Evolutionary conservation across 208 protist genomes (phyloP).

Genomic region (Crithidia fasciculata): DNA sequence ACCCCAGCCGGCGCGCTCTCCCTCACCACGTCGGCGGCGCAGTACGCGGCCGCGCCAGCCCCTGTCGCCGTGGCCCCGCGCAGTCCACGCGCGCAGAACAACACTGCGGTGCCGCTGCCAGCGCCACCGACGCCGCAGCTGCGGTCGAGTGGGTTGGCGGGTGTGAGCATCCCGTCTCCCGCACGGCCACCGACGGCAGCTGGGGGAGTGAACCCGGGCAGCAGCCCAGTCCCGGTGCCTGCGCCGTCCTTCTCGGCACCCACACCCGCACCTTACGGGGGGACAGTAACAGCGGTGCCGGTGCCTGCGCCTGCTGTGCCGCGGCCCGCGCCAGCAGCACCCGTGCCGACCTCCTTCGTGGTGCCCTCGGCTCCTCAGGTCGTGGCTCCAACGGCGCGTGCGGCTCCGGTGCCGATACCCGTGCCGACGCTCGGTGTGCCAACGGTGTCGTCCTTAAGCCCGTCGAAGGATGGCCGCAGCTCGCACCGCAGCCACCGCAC

Average conservation of each 20-base stretch:
- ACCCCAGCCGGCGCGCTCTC: conserved; percentile 34
- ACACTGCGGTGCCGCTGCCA: conserved; percentile 8
- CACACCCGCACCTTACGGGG: not conserved
- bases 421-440: conserved; percentile 12
- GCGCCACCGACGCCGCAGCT: not conserved
- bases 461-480: conserved; percentile 4
- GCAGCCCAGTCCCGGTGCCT: conserved; percentile 33
- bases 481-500: not conserved
- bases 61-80: not conserved
- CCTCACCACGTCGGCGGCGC: conserved; percentile 18
- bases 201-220: not conserved
- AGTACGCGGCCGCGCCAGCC: conserved; percentile 8
- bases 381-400: not conserved
- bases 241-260: not conserved
- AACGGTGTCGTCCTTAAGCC: not conserved
- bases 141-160: not conserved
- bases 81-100: not conserved
- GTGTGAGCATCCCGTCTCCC: not conserved
- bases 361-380: not conserved
- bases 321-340: not conserved
- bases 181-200: not conserved
- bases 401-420: not conserved
- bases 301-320: not conserved
- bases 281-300: not conserved
- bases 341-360: not conserved